Evolutionary conservation across 257 asterid genomes (phyloP).

Genomic region (Ballota nigra): DNA sequence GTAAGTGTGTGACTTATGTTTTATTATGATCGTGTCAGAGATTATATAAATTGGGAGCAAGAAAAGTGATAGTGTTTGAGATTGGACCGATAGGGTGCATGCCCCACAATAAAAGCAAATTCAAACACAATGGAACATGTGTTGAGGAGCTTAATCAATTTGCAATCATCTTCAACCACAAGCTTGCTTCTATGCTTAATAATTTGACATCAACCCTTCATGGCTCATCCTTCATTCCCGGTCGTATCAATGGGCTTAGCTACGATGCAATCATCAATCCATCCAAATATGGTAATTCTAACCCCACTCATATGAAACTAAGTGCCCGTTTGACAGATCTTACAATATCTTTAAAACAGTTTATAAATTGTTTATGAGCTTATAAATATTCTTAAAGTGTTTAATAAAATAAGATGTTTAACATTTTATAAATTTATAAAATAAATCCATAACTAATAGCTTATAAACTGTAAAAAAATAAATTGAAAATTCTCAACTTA

Average conservation of each 20-base stretch:
- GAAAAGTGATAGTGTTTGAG: conserved; percentile 61
- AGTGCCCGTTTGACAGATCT: too few species aligned
- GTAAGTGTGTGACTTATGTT: too few species aligned
- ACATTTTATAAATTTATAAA: too few species aligned
- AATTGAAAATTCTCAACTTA: too few species aligned
- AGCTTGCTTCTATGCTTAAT: conserved; percentile 27
- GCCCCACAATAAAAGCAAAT: conserved; percentile 38
- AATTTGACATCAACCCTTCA: conserved; percentile 37
- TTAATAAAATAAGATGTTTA: too few species aligned
- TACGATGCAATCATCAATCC: conserved; percentile 44
- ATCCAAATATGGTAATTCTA: background rate
- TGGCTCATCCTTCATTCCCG: conserved; percentile 51
- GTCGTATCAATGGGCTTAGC: conserved; percentile 48
- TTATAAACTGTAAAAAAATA: too few species aligned
- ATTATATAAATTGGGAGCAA: conserved; percentile 58
- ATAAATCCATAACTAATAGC: too few species aligned
- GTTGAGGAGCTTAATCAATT: conserved; percentile 45
- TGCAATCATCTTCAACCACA: conserved; percentile 35
- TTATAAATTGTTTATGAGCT: too few species aligned
- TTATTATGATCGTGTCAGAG: too few species aligned
- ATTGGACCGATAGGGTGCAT: conserved; percentile 81
- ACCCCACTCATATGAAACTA: too few species aligned
- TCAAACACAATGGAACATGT: conserved; percentile 42
- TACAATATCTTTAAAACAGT: too few species aligned
- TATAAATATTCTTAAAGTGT: too few species aligned